Evolutionary conservation across 495 filamentous ascomycete species (phyloP), one percentile per base, ranked within the genome.

Genomic region (Hypoxylon perforatum): DNA sequence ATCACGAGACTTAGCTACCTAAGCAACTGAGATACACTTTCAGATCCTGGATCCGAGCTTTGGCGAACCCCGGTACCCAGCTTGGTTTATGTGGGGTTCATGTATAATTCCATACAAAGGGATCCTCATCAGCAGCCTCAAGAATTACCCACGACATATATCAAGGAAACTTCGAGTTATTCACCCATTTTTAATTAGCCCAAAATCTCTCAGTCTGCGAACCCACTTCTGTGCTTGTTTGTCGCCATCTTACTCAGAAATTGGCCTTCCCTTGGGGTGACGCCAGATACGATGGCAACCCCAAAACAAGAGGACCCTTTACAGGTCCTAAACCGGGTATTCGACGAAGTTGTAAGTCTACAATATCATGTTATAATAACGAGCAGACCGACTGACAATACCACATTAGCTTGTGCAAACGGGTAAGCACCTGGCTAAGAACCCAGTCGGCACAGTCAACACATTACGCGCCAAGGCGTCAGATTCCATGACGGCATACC

Each of bases 321-420:
- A 19, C 76, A 83, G 49, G 56, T 74, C 30, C 65, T 85, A 19
- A 75, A 81, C 57, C 70, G 77, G 33, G 77, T 79, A 69, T 72
- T 83, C 54, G 81, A 80, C 56, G 80, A 80, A 39, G 75, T 84
- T 60, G 82, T 84, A 64, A 70, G 82, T 39, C 10, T 42, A 11
- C 15, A 39, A 14, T 9, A 5, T 21, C 36, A 19, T 33, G 8
- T 6, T n/a, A 6, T n/a, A 4, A 0, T 23, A 22, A 22, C 3
- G n/a, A 68, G 10, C 2, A 21, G 41, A 19, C 8, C 38, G 10
- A 17, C 66, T 74, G 23, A 71, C 42, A n/a, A 30, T 30, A n/a
- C 23, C 11, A 10, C 21, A 17, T 48, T 51, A 86, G 84, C 70
- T 86, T 17, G 74, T 87, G 35, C 78, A 84, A 69, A 79, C 79